Evolutionary conservation across 306 rosid genomes (phyloP), one percentile per base, ranked within the genome.

Genomic region (Crataegus laevigata): DNA sequence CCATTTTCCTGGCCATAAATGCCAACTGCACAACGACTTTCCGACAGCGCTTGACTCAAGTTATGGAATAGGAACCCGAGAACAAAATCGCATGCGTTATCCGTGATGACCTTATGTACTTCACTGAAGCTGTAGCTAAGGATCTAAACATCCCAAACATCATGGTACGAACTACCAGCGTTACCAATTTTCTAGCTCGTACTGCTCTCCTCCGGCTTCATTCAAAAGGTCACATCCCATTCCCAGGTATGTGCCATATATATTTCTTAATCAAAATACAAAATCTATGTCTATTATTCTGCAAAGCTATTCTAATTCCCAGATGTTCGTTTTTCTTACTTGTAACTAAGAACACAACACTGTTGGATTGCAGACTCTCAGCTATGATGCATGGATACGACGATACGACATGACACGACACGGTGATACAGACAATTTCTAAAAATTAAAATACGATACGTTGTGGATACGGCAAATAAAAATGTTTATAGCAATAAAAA

Each of bases 141-240:
- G 60, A 3, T 30, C 68, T 85, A 60, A 42, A 69, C 11, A 80
- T 87, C 8, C 88, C 85, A 11, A 85, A 82, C 80, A 34, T 81
- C 76, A 85, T 78, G 5, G 36, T 89, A 34, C 82, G 89, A 17
- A 74, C 83, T 40, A 85, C 85, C 10, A 15, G 78, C 21, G 86
- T 75, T 1, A 51, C 69, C 1, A 82, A 81, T 22, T 84, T 84
- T 14, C 80, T 74, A 28, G 30, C 84, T 77, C 81, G 80, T 42
- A 76, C 45, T 10, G 63, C 78, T 0, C 58, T 80, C 69, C 68
- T 84, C 1, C 26, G 32, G 5, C 71, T 89, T 8, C 38, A 47
- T 19, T 68, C 60, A 28, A 71, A 72, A 54, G 85, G 89, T n/a
- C 77, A 50, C n/a, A 21, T 82, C 45, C 86, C 85, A 28, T 26